These are phyloP conservation scores for Tolypocladium tundrense DNA, from an alignment of 2,329 filamentous ascomycete genomes.

Conservation along the genomic window DNA sequence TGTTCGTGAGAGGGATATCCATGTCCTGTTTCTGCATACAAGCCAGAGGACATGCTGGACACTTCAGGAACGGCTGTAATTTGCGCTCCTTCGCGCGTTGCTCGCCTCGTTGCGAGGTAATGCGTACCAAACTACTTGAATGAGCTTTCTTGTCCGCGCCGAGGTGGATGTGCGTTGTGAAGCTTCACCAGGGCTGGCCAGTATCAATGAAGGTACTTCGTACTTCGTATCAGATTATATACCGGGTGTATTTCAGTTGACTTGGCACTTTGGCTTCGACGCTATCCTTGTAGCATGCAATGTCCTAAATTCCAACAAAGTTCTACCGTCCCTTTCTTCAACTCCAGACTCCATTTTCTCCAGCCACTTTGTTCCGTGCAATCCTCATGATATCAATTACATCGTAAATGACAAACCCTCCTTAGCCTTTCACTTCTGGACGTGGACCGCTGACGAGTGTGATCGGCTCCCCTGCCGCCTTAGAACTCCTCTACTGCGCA, in stretches of 20 bases:
- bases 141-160: background rate
- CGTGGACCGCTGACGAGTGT: too few relatives aligned
- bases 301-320: background rate
- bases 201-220: too few relatives aligned
- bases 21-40: background rate
- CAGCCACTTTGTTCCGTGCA: background rate
- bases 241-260: too few relatives aligned
- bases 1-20: background rate
- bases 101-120: background rate
- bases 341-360: slow-evolving; percentile 7
- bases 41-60: background rate
- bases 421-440: background rate
- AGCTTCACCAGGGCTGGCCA: too few relatives aligned
- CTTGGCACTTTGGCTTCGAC: background rate
- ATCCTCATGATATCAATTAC: background rate
- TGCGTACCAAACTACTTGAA: background rate
- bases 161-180: too few relatives aligned
- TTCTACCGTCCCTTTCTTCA: background rate
- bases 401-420: background rate
- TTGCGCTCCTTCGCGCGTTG: background rate
- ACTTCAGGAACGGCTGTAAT: background rate
- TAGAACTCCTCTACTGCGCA: slow-evolving; percentile 64
- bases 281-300: background rate
- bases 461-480: background rate
- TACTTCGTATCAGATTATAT: too few relatives aligned